Percentiles rank a stretch among this genome's conserved stretches.
These are phyloP conservation scores for Cladosporium phlei DNA, from an alignment of 2,329 filamentous ascomycete species.

Conservation along the genomic window DNA sequence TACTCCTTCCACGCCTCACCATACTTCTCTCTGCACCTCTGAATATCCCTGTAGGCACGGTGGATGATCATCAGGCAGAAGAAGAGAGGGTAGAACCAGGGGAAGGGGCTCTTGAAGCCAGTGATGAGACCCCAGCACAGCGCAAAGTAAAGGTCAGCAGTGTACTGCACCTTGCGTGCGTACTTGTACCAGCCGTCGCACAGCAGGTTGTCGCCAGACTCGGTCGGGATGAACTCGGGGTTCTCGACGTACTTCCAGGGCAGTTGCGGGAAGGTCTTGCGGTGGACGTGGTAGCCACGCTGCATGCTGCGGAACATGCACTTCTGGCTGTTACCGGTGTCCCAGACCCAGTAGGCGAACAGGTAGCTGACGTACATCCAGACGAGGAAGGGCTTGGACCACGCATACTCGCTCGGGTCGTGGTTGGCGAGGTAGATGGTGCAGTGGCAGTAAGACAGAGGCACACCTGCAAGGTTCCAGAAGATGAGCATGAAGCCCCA, in stretches of 20 bases:
- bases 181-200: constrained; percentile 76
- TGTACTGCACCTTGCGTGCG: constrained; percentile 57
- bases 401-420: constrained; percentile 68
- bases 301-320: constrained; percentile 83
- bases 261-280: constrained; percentile 84
- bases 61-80: constrained; percentile 77
- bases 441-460: constrained; percentile 89
- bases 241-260: constrained; percentile 81
- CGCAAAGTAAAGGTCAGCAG: constrained; percentile 74
- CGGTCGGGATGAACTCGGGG: constrained; percentile 69
- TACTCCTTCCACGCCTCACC: constrained; percentile 79
- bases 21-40: constrained; percentile 71
- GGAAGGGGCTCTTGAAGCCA: constrained; percentile 74
- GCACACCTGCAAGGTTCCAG: constrained; percentile 92
- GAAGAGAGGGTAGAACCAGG: constrained; percentile 85
- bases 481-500: constrained; percentile 98
- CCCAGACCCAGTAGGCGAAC: constrained; percentile 86
- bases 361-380: constrained; percentile 68
- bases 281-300: constrained; percentile 63
- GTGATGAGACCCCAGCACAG: constrained; percentile 75
- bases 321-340: constrained; percentile 89
- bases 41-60: constrained; percentile 69
- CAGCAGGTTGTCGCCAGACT: constrained; percentile 70
- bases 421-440: constrained; percentile 86
- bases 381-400: constrained; percentile 64